Conservation (phyloP, 495 filamentous ascomycete species). For the Parmelia sp. region DNA sequence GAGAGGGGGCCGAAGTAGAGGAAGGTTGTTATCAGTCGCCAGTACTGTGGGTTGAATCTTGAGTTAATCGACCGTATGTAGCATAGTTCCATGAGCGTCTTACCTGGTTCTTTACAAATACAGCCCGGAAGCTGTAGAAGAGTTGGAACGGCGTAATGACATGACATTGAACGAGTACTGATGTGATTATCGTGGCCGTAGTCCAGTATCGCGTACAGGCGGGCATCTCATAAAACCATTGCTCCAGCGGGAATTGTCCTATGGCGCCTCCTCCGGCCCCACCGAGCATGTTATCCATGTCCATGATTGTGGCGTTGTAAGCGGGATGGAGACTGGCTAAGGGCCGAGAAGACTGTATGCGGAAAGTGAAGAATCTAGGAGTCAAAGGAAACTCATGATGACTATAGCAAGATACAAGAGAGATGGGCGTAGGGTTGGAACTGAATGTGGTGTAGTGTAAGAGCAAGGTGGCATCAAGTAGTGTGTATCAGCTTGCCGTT, state of each 20-base stretch:
- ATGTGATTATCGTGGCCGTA: slow-evolving; percentile 80
- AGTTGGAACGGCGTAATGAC: slow-evolving; percentile 87
- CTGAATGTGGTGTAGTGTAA: neutral
- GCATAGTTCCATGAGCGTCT: slow-evolving; percentile 3
- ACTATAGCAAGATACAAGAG: neutral
- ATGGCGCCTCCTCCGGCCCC: slow-evolving; percentile 49
- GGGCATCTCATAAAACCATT: slow-evolving; percentile 98
- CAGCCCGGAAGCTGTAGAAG: slow-evolving; percentile 91
- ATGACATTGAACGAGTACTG: slow-evolving; percentile 85
- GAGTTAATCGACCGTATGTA: neutral
- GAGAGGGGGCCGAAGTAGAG: slow-evolving; percentile 93
- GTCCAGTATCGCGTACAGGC: slow-evolving; percentile 96
- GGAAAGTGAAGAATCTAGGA: neutral
- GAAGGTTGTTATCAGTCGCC: slow-evolving; percentile 91
- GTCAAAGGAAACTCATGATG: slow-evolving; percentile 1
- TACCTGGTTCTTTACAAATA: slow-evolving; percentile 86
- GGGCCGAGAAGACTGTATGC: neutral
- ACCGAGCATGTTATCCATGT: slow-evolving; percentile 65
- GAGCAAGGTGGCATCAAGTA: slow-evolving; percentile 7
- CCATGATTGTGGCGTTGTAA: slow-evolving; percentile 20
- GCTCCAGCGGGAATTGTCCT: slow-evolving; percentile 77
- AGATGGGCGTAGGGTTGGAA: neutral
- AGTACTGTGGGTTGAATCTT: slow-evolving; percentile 55
- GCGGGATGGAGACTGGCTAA: neutral
- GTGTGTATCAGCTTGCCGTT: slow-evolving; percentile 5